Conservation (phyloP, 257 asterid genomes). For the Nicotiana benthamiana region DNA sequence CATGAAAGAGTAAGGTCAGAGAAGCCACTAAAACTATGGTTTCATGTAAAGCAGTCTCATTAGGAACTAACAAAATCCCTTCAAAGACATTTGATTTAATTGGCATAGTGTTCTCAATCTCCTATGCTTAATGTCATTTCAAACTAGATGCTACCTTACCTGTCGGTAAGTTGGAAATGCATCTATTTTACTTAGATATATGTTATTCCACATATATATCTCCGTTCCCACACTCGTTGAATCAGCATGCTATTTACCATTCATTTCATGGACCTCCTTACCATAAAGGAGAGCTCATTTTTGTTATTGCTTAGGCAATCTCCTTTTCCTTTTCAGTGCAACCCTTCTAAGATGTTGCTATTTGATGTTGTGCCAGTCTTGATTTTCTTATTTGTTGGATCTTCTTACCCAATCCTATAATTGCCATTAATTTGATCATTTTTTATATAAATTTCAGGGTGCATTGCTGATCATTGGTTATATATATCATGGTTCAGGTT, state of each 20-base stretch:
- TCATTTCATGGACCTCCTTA: neutral
- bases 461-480: slow-evolving; percentile 75
- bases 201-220: neutral
- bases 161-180: neutral
- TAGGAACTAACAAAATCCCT: neutral
- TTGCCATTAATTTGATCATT: neutral
- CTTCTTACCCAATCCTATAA: neutral
- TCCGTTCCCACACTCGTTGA: neutral
- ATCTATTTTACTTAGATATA: neutral
- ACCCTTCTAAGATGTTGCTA: neutral
- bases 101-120: neutral
- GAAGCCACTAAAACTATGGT: neutral
- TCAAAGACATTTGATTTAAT: neutral
- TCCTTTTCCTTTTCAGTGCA: neutral
- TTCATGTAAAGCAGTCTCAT: neutral
- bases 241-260: neutral
- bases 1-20: neutral
- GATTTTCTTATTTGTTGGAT: neutral
- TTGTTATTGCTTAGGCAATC: neutral
- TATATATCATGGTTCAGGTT: slow-evolving; percentile 70
- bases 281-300: neutral
- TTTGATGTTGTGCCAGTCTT: neutral
- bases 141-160: neutral
- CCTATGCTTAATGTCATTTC: neutral
- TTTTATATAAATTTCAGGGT: slow-evolving; percentile 48